Evolutionary conservation across 768 basidiomycete genomes (phyloP), one percentile per base, ranked within the genome.

Genomic region (Termitomyces bulborhizus): DNA sequence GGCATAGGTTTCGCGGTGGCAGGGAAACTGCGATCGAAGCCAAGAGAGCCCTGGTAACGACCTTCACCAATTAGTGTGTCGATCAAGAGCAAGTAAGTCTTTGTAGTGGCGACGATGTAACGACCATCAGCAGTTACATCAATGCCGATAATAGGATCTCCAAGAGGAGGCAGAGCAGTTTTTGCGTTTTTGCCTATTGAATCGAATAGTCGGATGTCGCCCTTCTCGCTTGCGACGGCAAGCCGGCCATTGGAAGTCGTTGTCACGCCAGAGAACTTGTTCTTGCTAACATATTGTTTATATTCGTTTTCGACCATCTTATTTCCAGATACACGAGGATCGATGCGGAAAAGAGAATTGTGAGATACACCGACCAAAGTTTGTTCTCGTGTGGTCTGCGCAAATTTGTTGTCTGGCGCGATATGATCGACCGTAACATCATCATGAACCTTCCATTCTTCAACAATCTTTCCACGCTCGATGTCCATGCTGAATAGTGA

Each of bases 381-480:
- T 68, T 97, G 91, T 67, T 96, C 88, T 46, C 78, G 81, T 40
- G 94, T 94, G 61, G 86, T 97, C 61, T 89, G 94, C 6, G 97
- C 95, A 63, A 93, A 98, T 71, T 99, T 99, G 73, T 80, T 85
- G 62, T 93, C 86, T 4, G 97, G 95, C 1, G 95, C 83, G 67
- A 98, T 90, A 65, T 96, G 87, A 68, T 88, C 80, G 60, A 99
- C 90, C 15, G 79, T 75, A 60, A 98, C 76, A 65, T 88, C 78
- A 36, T 98, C 93, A 66, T 94, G 87, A n/a, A 99, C 85, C 67
- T 93, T 96, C 94, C 93, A 98, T 68, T 99, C 97, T 67, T 99
- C 97, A 21, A 98, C 93, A 29, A 99, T 85, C 71, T 97, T 96
- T 42, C 93, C 97, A 26, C 85, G 85, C 69, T 96, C 89, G 58